Evolutionary conservation across 352 stramenopile species (phyloP).

Genomic region (Phytophthora lateralis): DNA sequence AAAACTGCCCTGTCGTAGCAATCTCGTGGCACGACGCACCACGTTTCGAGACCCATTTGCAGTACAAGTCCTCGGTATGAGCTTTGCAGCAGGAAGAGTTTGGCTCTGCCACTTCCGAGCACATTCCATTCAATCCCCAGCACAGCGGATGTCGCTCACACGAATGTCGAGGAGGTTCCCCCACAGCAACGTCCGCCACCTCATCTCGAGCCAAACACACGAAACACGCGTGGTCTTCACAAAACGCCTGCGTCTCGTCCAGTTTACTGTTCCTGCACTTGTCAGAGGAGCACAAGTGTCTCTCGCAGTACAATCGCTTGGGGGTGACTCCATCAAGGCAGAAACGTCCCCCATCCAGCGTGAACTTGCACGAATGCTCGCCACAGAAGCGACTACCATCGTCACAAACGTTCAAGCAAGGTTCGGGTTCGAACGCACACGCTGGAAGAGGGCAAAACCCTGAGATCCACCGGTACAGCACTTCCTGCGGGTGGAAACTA

Average conservation of each 20-base stretch:
- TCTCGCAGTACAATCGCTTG: conserved; percentile 46
- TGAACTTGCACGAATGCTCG: conserved; percentile 48
- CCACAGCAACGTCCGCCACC: conserved; percentile 27
- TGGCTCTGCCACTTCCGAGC: conserved; percentile 37
- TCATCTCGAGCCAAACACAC: conserved; percentile 45
- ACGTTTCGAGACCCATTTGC: conserved; percentile 33
- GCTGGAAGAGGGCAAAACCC: conserved; percentile 53
- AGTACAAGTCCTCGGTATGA: conserved; percentile 36
- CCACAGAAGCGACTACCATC: conserved; percentile 31
- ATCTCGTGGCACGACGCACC: conserved; percentile 39
- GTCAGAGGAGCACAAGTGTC: conserved; percentile 46
- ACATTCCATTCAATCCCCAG: conserved; percentile 46
- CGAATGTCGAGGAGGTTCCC: conserved; percentile 56
- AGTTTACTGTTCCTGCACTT: conserved; percentile 48
- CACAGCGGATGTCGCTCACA: conserved; percentile 61
- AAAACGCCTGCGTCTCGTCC: conserved; percentile 43
- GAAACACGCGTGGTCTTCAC: conserved; percentile 61
- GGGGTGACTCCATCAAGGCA: conserved; percentile 36
- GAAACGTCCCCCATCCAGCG: conserved; percentile 11
- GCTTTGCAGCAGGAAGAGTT: conserved; percentile 51
- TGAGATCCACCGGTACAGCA: conserved; percentile 63
- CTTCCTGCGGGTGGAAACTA: conserved; percentile 53
- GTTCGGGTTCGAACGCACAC: conserved; percentile 37
- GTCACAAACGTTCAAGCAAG: conserved; percentile 41
- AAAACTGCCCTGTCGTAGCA: conserved; percentile 41